Conservation (phyloP, 257 asterid species). For the Henckelia pumila region DNA sequence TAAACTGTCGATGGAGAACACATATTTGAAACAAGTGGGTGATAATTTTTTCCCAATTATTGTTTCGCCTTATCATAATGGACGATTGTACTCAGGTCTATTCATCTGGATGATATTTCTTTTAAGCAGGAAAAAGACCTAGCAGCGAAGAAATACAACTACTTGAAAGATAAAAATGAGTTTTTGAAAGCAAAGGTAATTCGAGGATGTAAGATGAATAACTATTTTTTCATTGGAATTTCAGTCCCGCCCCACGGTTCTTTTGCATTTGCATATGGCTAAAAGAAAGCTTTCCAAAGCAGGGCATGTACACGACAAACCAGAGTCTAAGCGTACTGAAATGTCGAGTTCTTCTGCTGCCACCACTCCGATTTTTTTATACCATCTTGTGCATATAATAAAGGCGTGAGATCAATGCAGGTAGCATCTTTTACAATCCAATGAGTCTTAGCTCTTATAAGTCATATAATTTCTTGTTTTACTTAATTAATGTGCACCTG, state of each 20-base stretch:
- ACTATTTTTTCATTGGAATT: neutral
- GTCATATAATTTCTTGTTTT: too few relatives aligned
- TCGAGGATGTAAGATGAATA: neutral
- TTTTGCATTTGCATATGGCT: conserved; percentile 40
- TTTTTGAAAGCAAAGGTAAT: conserved; percentile 37
- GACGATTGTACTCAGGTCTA: neutral
- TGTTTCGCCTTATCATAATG: neutral
- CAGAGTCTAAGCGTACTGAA: too few relatives aligned
- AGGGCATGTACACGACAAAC: too few relatives aligned
- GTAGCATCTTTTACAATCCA: too few relatives aligned
- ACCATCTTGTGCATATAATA: too few relatives aligned
- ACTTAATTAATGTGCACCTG: too few relatives aligned
- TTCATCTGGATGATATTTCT: neutral
- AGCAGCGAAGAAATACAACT: too few relatives aligned
- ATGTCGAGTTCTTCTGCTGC: too few relatives aligned
- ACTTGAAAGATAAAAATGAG: conserved; percentile 32
- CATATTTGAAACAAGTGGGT: conserved; percentile 44
- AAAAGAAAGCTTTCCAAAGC: conserved; percentile 33
- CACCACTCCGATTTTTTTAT: too few relatives aligned
- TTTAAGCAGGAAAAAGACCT: conserved; percentile 40
- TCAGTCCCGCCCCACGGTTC: neutral
- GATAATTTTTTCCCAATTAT: neutral
- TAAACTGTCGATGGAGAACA: conserved; percentile 42
- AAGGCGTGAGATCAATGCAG: too few relatives aligned
- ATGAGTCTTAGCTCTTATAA: neutral